Base-by-base conservation (phyloP, 371 early-diverging fungal genomes). In the Rhizopus stolonifer region DNA sequence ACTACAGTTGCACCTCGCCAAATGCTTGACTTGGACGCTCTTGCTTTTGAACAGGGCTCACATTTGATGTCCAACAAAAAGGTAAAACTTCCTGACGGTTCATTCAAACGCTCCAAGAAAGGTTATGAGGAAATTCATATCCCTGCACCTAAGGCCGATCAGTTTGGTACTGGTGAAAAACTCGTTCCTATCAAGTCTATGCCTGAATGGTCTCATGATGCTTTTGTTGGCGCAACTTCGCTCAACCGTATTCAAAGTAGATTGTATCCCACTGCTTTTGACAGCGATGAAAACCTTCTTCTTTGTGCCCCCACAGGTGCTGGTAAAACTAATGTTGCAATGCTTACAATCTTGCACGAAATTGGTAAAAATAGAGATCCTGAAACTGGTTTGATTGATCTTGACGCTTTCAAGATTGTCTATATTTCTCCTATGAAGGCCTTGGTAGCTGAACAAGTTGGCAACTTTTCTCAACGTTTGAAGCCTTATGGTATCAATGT, bases 391-490 rank as follows among this genome's bases (percentile, higher is more conserved):
- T 63, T 69, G 3, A 83, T 95, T 51, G 86, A 87, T 52, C 61
- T 86, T 57, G 94, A 95, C 56, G 68, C 70, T 1, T 95, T 95
- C 84, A 98, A 98, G 78, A 92, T 99, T 62, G 91, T 99, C 29
- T 99, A 99, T 74, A 87, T 99, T 64, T 99, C 99, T 5, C 99
- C 99, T 4, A 99, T 99, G 99, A 99, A 99, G 69, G 99, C 99
- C 6, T 78, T 99, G 47, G 99, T 98, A 15, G 89, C 92, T 49
- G 99, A 99, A 83, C 93, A 99, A 89, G 94, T 95, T 14, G 85
- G 84, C 23, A 96, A 94, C 59, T 96, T 99, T 65, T 69, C 80
- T 33, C 61, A 60, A 38, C 87, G 97, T 43, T 76, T 99, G 17
- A 71, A 77, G 58, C 80, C 82, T 2, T 89, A 85, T 56, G 93